Evolutionary conservation across 2,329 filamentous ascomycete genomes (phyloP).

Genomic region (Stemphylium beticola): DNA sequence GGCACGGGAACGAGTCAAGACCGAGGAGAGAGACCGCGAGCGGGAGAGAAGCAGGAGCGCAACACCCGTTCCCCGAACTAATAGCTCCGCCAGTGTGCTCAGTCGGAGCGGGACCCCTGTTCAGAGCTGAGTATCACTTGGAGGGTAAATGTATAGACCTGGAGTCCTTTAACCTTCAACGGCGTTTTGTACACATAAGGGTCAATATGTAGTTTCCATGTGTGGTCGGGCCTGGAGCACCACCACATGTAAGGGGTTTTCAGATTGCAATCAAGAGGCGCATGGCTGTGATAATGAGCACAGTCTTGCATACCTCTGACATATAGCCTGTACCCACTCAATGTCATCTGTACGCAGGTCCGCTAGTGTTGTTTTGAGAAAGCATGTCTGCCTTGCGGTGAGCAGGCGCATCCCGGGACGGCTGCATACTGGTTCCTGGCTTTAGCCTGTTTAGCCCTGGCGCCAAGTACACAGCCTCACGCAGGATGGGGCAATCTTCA

Average conservation of each 20-base stretch:
- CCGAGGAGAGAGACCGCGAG: conserved; percentile 38
- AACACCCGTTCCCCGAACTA: conserved; percentile 30
- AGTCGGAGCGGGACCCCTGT: conserved; percentile 33
- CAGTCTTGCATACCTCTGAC: not conserved
- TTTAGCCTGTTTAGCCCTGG: not conserved
- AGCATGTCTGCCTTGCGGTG: not conserved
- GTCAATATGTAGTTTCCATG: not conserved
- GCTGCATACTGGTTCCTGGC: not conserved
- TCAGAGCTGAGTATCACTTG: conserved; percentile 3
- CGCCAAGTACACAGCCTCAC: not conserved
- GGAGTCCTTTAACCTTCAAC: not conserved
- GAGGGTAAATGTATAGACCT: not conserved
- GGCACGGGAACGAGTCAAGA: conserved; percentile 39
- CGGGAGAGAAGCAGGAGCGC: conserved; percentile 32
- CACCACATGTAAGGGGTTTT: not conserved
- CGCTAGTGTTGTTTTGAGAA: not conserved
- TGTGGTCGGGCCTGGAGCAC: conserved; percentile 1
- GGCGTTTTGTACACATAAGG: conserved; percentile 13
- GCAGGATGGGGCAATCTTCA: not conserved
- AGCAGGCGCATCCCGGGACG: not conserved
- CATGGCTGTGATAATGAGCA: not conserved
- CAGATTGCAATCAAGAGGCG: not conserved
- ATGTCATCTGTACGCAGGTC: not conserved
- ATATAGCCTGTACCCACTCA: no score
- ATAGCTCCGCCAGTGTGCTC: conserved; percentile 27